These are phyloP conservation scores for Meredithiella fracta DNA, from an alignment of 2,329 filamentous ascomycete genomes.

Conservation along the genomic window DNA sequence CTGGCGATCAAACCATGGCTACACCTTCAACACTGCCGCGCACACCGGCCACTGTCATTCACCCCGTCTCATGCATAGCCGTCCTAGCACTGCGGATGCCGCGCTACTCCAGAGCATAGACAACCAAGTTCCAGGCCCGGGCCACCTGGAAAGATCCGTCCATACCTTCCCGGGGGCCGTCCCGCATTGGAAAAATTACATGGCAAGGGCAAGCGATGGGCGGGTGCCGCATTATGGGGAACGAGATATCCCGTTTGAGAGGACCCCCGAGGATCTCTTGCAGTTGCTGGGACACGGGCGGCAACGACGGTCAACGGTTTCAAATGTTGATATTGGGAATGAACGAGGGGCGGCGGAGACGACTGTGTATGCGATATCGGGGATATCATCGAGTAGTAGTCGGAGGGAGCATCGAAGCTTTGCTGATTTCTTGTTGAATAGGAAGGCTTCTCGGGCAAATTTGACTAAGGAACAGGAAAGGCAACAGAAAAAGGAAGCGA, in stretches of 20 bases:
- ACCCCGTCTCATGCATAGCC: not conserved
- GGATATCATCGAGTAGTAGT: not conserved
- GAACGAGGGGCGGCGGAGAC: not conserved
- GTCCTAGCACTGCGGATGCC: not conserved
- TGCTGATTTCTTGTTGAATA: constrained; percentile 5
- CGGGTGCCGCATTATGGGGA: not conserved
- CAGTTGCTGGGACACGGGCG: not conserved
- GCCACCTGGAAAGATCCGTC: not conserved
- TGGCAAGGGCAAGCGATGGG: not conserved
- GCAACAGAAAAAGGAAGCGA: constrained; percentile 24
- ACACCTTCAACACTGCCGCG: not conserved
- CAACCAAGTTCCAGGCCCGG: not conserved
- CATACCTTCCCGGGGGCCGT: not conserved
- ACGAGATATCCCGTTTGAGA: not conserved
- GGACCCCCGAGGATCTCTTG: not conserved
- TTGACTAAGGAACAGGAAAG: constrained; percentile 6
- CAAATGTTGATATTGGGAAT: not conserved
- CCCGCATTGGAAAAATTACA: not conserved
- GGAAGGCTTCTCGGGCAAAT: not conserved
- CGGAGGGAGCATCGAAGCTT: constrained; percentile 6
- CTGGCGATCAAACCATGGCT: not conserved
- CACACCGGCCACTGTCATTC: not conserved
- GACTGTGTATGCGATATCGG: not conserved
- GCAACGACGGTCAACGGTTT: not conserved
- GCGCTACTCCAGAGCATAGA: not conserved